Evolutionary conservation across 1,284 basidiomycete genomes (phyloP).

Genomic region (Cystobasidiaceae sp.): DNA sequence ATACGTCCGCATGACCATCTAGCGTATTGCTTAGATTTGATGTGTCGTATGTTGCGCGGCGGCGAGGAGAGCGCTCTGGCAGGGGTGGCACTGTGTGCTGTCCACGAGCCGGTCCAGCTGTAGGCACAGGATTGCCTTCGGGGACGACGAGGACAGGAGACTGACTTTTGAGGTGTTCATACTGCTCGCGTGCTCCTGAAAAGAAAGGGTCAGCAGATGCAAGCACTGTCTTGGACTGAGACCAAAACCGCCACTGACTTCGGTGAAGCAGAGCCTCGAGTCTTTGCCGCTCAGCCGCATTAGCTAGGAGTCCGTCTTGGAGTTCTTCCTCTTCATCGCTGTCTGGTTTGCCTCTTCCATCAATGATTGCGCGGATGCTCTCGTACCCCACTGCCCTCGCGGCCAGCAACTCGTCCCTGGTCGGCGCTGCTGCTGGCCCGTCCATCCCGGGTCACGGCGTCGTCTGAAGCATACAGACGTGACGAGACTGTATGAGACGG

Average conservation of each 20-base stretch:
- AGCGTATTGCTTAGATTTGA: too few species aligned
- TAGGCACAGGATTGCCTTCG: too few species aligned
- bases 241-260: not conserved
- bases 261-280: not conserved
- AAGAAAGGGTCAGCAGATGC: not conserved
- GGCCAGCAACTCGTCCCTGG: not conserved
- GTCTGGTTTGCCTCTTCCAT: not conserved
- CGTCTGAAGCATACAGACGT: too few species aligned
- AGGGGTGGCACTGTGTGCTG: not conserved
- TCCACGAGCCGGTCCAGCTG: not conserved
- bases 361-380: conserved; percentile 13
- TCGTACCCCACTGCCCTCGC: not conserved
- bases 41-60: not conserved
- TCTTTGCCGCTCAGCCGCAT: too few species aligned
- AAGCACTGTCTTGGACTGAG: not conserved
- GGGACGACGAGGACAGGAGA: too few species aligned
- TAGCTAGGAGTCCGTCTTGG: not conserved
- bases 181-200: not conserved
- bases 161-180: too few species aligned
- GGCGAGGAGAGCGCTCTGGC: too few species aligned
- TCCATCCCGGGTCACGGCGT: too few species aligned
- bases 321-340: not conserved
- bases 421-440: not conserved
- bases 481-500: too few species aligned
- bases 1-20: not conserved